Evolutionary conservation across 352 stramenopile species (phyloP).

Genomic region (Thalassiosira mediterranea): DNA sequence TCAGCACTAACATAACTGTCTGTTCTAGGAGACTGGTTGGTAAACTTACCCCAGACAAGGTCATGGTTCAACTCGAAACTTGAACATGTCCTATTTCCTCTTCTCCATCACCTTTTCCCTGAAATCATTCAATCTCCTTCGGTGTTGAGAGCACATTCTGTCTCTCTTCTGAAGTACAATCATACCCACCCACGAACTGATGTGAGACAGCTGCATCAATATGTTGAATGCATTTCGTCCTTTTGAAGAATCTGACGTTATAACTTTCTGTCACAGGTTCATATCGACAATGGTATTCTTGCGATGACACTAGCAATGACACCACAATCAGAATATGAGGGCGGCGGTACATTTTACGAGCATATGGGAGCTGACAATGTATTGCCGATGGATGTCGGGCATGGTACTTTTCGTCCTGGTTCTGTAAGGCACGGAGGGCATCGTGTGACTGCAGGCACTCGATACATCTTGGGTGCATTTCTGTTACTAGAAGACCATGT

Average conservation of each 20-base stretch:
- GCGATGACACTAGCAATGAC: conserved; percentile 76
- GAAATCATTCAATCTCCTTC: conserved; percentile 66
- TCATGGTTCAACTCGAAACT: conserved; percentile 71
- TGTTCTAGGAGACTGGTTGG: conserved; percentile 64
- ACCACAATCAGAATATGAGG: conserved; percentile 56
- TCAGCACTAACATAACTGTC: neutral
- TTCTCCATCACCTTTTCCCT: conserved; percentile 65
- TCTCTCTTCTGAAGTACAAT: conserved; percentile 80
- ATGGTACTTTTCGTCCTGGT: conserved; percentile 71
- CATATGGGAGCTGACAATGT: conserved; percentile 68
- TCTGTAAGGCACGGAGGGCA: conserved; percentile 72
- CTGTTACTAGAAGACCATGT: conserved; percentile 72
- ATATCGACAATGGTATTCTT: conserved; percentile 80
- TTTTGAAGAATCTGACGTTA: no score
- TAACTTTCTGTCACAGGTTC: no score
- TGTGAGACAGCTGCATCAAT: no score
- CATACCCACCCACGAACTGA: conserved; percentile 73
- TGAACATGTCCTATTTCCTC: conserved; percentile 60
- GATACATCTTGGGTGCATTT: conserved; percentile 80
- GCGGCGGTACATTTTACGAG: conserved; percentile 74
- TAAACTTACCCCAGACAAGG: conserved; percentile 62
- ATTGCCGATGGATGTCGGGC: conserved; percentile 75
- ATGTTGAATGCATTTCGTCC: no score
- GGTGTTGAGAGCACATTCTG: conserved; percentile 68
- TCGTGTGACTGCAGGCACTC: conserved; percentile 51